Percentiles rank a stretch among this genome's conserved stretches.
Conservation (phyloP, 176 grass and related monocot species). For the Tuctoria greenei region DNA sequence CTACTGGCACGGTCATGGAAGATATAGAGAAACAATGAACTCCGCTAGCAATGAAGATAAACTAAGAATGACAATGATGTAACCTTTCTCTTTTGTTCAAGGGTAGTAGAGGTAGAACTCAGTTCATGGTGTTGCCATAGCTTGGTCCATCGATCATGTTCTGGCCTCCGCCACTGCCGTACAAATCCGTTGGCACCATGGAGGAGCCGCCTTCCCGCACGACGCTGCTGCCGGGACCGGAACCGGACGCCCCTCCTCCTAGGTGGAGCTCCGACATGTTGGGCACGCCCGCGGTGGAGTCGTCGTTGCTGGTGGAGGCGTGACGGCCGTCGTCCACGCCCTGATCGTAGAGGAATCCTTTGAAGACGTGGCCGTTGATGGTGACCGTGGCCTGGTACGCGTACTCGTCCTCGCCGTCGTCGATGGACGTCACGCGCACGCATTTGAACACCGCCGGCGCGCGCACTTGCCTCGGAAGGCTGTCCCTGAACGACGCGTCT, state of each 20-base stretch:
- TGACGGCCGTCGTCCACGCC: constrained; percentile 73
- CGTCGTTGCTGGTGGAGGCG: constrained; percentile 53
- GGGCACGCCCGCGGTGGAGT: constrained; percentile 54
- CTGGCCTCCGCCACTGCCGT: constrained; percentile 40
- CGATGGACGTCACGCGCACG: constrained; percentile 87
- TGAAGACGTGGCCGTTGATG: constrained; percentile 97
- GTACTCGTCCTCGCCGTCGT: constrained; percentile 82
- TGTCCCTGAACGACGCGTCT: constrained; percentile 66
- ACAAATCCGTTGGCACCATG: constrained; percentile 47
- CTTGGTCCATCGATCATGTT: constrained; percentile 58
- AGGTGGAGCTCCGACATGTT: constrained; percentile 96
- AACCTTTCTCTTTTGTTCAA: constrained; percentile 41
- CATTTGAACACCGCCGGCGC: constrained; percentile 95
- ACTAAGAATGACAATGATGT: constrained; percentile 46
- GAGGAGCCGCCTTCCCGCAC: constrained; percentile 23
- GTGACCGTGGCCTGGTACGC: constrained; percentile 86
- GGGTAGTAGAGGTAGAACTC: not conserved
- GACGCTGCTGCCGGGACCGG: constrained; percentile 12
- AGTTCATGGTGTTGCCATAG: constrained; percentile 80
- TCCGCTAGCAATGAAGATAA: not conserved
- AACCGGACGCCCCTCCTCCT: constrained; percentile 38
- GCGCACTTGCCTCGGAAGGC: constrained; percentile 75
- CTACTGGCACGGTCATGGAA: constrained; percentile 12
- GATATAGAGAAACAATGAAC: not conserved
- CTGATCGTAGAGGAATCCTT: constrained; percentile 96